phyloP scores from a whole-genome alignment of 2,329 filamentous ascomycete genomes.

The Aspergillus fumigatiaffinis region DNA sequence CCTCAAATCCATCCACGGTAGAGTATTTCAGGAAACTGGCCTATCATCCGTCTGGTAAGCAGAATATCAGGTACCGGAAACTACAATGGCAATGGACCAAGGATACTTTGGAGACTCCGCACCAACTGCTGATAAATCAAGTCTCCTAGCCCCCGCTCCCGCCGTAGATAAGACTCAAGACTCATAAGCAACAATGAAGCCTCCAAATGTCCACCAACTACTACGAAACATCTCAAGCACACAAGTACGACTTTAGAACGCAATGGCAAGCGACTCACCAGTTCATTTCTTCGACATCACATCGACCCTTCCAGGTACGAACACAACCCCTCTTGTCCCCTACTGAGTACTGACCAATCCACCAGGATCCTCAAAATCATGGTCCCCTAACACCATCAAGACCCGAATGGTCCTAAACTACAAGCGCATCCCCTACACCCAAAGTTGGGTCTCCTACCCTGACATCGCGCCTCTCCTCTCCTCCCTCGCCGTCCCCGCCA shows the following conservation, averaged over 20 bases:
- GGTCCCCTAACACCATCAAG: constrained; percentile 26
- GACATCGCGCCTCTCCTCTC: constrained; percentile 27
- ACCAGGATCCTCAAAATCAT: constrained; percentile 27
- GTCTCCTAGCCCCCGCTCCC: neutral
- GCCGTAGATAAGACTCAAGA: too few species aligned
- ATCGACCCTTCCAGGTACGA: constrained; percentile 25
- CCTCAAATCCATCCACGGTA: neutral
- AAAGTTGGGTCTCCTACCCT: constrained; percentile 25
- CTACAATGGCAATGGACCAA: neutral
- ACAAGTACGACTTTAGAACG: neutral
- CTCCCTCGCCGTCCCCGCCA: constrained; percentile 19
- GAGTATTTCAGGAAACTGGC: too few species aligned
- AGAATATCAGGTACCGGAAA: neutral
- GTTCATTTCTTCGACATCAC: constrained; percentile 34
- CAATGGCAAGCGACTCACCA: constrained; percentile 20
- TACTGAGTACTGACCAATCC: neutral
- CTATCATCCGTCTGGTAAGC: too few species aligned
- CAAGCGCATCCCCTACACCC: constrained; percentile 24
- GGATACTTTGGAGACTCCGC: neutral
- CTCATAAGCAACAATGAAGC: too few species aligned
- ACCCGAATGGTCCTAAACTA: constrained; percentile 23
- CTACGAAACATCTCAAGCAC: neutral
- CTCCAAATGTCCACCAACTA: neutral
- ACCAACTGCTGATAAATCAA: neutral
- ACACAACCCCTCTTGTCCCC: neutral